Conservation (phyloP, 2,329 filamentous ascomycete species). For the Talaromyces sp. region DNA sequence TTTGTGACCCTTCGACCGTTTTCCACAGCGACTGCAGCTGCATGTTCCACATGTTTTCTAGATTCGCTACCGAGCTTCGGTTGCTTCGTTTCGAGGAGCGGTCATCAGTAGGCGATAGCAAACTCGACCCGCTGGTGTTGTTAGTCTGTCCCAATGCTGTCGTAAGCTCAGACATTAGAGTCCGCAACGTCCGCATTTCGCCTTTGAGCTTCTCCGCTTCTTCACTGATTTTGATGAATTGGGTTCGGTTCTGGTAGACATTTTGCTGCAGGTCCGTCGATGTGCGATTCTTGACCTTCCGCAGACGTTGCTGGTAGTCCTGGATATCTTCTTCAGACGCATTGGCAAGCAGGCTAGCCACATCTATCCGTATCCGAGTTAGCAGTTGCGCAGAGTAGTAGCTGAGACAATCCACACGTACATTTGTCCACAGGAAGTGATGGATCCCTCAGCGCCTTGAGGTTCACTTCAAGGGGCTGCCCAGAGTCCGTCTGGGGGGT, state of each 20-base stretch:
- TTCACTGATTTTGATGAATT: conserved; percentile 99
- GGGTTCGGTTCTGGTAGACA: conserved; percentile 92
- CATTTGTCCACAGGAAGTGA: conserved; percentile 75
- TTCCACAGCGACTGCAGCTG: conserved; percentile 84
- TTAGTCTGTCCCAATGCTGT: conserved; percentile 53
- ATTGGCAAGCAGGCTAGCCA: conserved; percentile 67
- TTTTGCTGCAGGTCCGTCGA: conserved; percentile 86
- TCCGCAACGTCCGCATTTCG: conserved; percentile 87
- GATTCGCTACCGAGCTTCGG: conserved; percentile 78
- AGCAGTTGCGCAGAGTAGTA: neutral
- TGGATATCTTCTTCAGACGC: conserved; percentile 83
- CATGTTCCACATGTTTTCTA: conserved; percentile 64
- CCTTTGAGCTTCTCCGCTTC: conserved; percentile 96
- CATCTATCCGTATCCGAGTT: conserved; percentile 25
- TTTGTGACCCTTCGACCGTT: conserved; percentile 94
- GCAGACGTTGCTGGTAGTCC: conserved; percentile 71
- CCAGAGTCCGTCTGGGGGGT: conserved; percentile 51
- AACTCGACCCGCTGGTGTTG: conserved; percentile 50
- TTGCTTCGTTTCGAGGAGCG: conserved; percentile 59
- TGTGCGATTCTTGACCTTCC: conserved; percentile 71
- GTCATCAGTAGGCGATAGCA: conserved; percentile 51
- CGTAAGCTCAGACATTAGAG: conserved; percentile 89
- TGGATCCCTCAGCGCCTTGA: conserved; percentile 74
- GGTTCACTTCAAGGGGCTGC: conserved; percentile 65
- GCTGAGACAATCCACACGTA: conserved; percentile 34